These are phyloP conservation scores for barrel medic (Medicago truncatula) DNA, from an alignment of 306 rosid genomes.

Conservation along the genomic window MtrunA17r5.0-ANR NC_053045.1:53980001-53980500, in stretches of 20 bases:
- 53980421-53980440: no score
- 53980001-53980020: conserved; percentile 14
- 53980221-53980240: neutral
- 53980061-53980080: conserved; percentile 22
- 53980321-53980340: no score
- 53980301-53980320: no score
- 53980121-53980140: neutral
- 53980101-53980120: conserved; percentile 29
- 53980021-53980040: neutral
- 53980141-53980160: conserved; percentile 17
- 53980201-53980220: neutral
- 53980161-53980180: neutral
- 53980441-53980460: no score
- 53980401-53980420: no score
- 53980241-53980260: conserved; percentile 2
- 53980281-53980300: neutral
- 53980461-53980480: no score
- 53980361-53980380: no score
- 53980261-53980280: neutral
- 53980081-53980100: conserved; percentile 31
- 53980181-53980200: conserved; percentile 18
- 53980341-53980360: no score
- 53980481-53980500: no score
- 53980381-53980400: no score
- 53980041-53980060: conserved; percentile 10